Evolutionary conservation across 148 eudicot species (phyloP).

Genomic region (Pharnaceum exiguum): DNA sequence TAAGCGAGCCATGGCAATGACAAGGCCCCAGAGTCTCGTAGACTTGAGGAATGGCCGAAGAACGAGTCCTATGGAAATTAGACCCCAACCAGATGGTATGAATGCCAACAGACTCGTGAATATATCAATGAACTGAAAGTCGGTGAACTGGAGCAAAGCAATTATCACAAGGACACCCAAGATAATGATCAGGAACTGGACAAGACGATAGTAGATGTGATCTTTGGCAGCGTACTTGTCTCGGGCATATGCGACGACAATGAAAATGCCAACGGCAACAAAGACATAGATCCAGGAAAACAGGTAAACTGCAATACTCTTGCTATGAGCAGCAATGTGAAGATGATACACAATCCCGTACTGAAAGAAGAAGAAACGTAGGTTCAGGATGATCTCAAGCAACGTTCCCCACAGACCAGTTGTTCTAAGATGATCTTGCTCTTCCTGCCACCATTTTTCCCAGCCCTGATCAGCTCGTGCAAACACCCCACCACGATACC

Average conservation of each 20-base stretch:
- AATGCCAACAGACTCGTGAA: conserved; percentile 71
- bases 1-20: conserved; percentile 80
- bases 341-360: conserved; percentile 84
- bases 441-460: conserved; percentile 99
- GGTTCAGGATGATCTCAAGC: conserved; percentile 74
- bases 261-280: conserved; percentile 44
- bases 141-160: conserved; percentile 50
- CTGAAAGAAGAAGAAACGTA: conserved; percentile 92
- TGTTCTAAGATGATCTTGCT: conserved; percentile 82
- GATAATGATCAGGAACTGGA: conserved; percentile 58
- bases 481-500: conserved; percentile 65
- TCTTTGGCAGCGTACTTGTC: conserved; percentile 58
- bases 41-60: conserved; percentile 77
- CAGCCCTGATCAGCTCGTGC: conserved; percentile 79
- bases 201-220: conserved; percentile 63
- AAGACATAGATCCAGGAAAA: conserved; percentile 78
- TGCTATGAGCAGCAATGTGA: conserved; percentile 39
- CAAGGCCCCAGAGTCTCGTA: conserved; percentile 70
- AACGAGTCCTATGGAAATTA: conserved; percentile 76
- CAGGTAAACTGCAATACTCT: conserved; percentile 67
- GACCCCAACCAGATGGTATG: conserved; percentile 96
- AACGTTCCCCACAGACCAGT: conserved; percentile 93
- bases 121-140: conserved; percentile 50
- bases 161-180: conserved; percentile 45
- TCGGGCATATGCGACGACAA: conserved; percentile 60